These are phyloP conservation scores for Gossypium trilobum DNA, from an alignment of 441 rosid genomes.

Conservation along the genomic window DNA sequence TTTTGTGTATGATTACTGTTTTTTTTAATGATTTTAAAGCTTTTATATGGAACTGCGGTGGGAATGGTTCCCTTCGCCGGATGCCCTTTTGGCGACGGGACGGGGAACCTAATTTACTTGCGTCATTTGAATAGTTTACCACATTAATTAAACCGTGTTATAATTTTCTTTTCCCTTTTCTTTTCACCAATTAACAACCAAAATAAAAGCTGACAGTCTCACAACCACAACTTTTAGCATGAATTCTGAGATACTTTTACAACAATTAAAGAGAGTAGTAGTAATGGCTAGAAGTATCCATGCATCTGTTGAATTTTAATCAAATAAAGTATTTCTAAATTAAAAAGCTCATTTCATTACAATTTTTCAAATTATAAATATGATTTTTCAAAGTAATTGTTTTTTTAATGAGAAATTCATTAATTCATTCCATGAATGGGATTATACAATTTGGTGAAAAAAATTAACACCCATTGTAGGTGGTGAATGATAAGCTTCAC, in stretches of 20 bases:
- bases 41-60: neutral
- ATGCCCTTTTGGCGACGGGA: neutral
- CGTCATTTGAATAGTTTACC: neutral
- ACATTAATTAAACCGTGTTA: neutral
- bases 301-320: neutral
- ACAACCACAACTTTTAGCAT: neutral
- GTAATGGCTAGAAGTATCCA: neutral
- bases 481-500: no score
- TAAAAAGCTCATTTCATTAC: neutral
- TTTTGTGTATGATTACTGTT: neutral
- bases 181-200: neutral
- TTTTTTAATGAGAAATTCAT: no score
- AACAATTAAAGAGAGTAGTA: neutral
- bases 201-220: neutral
- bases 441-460: no score
- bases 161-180: neutral
- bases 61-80: neutral
- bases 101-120: neutral
- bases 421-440: no score
- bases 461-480: no score
- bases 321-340: neutral
- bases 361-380: no score
- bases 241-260: neutral
- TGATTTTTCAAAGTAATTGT: neutral
- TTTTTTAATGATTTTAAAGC: neutral